phyloP scores from a whole-genome alignment of 139 green algal species.

The Tetratostichococcus sp. region DNA sequence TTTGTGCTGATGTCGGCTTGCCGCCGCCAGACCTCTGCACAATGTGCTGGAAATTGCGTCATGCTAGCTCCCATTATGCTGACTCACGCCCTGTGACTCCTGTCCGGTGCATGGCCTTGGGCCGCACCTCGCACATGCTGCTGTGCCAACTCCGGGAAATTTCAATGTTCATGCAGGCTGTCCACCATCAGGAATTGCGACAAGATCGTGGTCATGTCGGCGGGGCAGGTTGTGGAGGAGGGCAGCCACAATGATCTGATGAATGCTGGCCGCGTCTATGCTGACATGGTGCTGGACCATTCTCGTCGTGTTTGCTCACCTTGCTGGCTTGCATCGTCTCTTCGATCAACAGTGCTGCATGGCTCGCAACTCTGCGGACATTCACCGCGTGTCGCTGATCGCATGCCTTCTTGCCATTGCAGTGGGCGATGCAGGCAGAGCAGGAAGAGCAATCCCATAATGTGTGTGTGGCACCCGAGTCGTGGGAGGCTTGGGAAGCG shows the following conservation, averaged over 20 bases:
- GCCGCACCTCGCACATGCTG: neutral
- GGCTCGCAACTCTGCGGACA: too few species aligned
- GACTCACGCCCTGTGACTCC: too few species aligned
- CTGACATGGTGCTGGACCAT: neutral
- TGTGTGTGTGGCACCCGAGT: neutral
- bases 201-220: conserved; percentile 65
- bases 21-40: too few species aligned
- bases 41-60: too few species aligned
- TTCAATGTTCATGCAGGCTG: conserved; percentile 26
- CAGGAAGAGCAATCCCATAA: neutral
- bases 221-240: conserved; percentile 55
- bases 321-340: too few species aligned
- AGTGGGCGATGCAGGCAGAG: neutral
- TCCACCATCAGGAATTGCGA: conserved; percentile 78
- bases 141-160: neutral
- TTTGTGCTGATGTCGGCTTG: too few species aligned
- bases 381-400: too few species aligned
- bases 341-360: too few species aligned
- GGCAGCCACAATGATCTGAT: conserved; percentile 68
- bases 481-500: neutral
- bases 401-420: neutral
- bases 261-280: conserved; percentile 33
- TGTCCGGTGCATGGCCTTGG: too few species aligned
- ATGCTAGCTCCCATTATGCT: too few species aligned
- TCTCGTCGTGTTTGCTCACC: too few species aligned